Evolutionary conservation across 2,329 filamentous ascomycete species (phyloP), one percentile per base, ranked within the genome.

Genomic region (Hypoxylon sp.): DNA sequence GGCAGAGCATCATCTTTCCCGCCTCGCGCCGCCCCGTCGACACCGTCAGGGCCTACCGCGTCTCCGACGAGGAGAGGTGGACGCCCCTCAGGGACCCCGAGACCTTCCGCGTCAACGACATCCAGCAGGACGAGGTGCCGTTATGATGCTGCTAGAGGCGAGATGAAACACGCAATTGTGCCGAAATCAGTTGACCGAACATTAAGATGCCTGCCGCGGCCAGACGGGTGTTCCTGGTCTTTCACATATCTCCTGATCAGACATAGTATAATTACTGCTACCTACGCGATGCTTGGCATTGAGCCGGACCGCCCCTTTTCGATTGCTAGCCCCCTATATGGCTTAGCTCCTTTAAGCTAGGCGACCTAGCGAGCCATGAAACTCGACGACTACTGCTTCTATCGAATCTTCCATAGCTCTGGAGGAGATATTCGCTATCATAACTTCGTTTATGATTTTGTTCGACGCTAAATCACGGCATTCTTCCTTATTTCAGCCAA

Each of bases 101-200:
- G 51, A 62, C 29, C 35, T 64, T 64, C 43, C 61, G 61, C 27
- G 61, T 64, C 26, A 64, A 64, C 42, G 61, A 64, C 24, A 59
- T 64, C 15, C 58, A 64, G 17, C 58, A 63, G 26, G 35, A 58
- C 21, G 60, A 61, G 33, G 60, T 61, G 24, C 41, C 11, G 11
- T 24, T 57, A 9, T 33, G 38, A 46, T 48, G 13, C 26, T 35
- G 11, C 15, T n/a, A 9, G 40, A 23, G n/a, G n/a, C 13, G 21
- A n/a, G 17, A 7, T n/a, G n/a, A n/a, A 2, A 9, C 20, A n/a
- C 15, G 7, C 11, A 7, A 11, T 21, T n/a, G n/a, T 24, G 15
- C 7, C 24, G n/a, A 8, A 17, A 24, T n/a, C n/a, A n/a, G n/a
- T 15, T 17, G 17, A n/a, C 5, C 17, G 15, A 38, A 20, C 17